Conservation (phyloP, 495 filamentous ascomycete species). For the Talaromyces ruber region DNA sequence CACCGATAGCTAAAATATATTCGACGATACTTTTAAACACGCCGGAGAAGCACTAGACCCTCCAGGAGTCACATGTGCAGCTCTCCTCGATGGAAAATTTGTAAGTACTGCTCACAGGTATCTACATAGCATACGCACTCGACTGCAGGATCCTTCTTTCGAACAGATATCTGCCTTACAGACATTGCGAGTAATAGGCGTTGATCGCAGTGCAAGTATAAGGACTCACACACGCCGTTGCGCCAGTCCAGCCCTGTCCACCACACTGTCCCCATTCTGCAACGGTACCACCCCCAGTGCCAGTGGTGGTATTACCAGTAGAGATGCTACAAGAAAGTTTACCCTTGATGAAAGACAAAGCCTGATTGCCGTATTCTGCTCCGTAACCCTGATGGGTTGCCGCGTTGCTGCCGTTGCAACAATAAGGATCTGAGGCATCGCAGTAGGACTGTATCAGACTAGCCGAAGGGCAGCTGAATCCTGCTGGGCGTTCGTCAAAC, state of each 20-base stretch:
- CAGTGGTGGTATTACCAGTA: neutral
- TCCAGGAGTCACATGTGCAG: too few relatives aligned
- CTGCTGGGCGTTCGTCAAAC: conserved; percentile 49
- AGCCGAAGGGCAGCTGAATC: conserved; percentile 44
- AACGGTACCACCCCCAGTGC: neutral
- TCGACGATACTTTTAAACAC: too few relatives aligned
- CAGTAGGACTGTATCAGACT: conserved; percentile 53
- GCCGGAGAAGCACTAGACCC: too few relatives aligned
- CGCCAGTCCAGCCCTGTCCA: conserved; percentile 37
- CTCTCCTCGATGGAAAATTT: too few relatives aligned
- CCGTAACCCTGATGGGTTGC: conserved; percentile 51
- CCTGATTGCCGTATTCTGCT: conserved; percentile 47
- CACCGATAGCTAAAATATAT: too few relatives aligned
- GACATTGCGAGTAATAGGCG: conserved; percentile 43
- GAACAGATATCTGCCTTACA: conserved; percentile 10
- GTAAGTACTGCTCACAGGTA: too few relatives aligned
- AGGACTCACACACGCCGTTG: conserved; percentile 32
- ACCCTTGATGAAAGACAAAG: conserved; percentile 44
- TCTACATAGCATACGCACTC: too few relatives aligned
- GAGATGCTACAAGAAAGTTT: conserved; percentile 19
- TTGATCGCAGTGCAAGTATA: conserved; percentile 38
- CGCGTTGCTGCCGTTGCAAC: conserved; percentile 52
- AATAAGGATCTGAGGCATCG: conserved; percentile 54
- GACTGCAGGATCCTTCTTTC: too few relatives aligned
- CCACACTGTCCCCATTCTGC: conserved; percentile 32